Evolutionary conservation across 177 flowering plant species (phyloP).

Genomic region (Vitis hybrid): DNA sequence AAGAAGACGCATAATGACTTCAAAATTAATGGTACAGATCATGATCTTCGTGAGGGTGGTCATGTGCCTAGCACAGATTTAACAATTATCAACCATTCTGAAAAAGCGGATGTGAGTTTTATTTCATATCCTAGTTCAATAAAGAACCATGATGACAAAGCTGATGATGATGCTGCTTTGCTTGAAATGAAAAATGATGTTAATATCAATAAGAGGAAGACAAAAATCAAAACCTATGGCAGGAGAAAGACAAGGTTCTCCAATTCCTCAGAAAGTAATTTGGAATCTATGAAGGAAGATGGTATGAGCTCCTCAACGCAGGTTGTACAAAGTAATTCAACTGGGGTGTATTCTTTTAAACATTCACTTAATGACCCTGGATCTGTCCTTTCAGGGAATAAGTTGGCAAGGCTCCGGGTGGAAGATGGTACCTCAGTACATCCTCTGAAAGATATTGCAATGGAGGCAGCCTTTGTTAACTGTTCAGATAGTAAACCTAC

Average conservation of each 20-base stretch:
- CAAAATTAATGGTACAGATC: conserved; percentile 2
- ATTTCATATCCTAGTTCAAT: background rate
- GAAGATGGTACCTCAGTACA: conserved; percentile 2
- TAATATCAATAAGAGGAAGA: conserved; percentile 8
- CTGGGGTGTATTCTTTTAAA: background rate
- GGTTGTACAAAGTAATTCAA: background rate
- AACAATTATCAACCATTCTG: conserved; percentile 4
- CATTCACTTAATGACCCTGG: background rate
- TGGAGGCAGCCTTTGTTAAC: conserved; percentile 2
- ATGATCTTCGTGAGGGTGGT: conserved; percentile 2
- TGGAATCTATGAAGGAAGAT: background rate
- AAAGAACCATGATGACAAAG: background rate
- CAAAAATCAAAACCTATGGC: background rate
- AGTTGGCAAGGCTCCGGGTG: background rate
- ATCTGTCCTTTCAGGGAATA: conserved; percentile 4
- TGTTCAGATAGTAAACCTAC: conserved; percentile 4
- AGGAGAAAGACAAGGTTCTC: conserved; percentile 5
- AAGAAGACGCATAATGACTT: background rate
- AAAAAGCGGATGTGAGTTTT: background rate
- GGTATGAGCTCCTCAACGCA: background rate
- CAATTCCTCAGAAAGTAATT: background rate
- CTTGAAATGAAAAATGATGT: background rate
- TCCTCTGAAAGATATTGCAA: conserved; percentile 6
- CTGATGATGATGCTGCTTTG: background rate
- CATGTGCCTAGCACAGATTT: background rate